Percentiles rank a stretch among this genome's conserved stretches.
Evolutionary conservation across 192 early-diverging fungal species (phyloP).

Genomic region (Phycomyces nitens): DNA sequence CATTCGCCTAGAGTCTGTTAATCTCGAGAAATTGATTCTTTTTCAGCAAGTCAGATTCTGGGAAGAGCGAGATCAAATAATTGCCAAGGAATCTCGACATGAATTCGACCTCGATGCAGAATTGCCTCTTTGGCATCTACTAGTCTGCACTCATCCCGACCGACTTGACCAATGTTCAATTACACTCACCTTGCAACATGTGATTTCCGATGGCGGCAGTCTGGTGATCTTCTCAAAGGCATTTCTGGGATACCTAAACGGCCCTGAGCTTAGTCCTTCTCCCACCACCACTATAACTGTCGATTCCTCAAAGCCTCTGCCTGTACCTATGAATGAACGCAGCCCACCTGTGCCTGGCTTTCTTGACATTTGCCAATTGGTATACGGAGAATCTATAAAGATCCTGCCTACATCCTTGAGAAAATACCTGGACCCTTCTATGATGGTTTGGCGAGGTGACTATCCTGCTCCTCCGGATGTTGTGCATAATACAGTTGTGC

Average conservation of each 20-base stretch:
- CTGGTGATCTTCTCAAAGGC: conserved; percentile 20
- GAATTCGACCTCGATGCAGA: conserved; percentile 15
- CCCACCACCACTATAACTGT: neutral
- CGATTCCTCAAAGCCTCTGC: neutral
- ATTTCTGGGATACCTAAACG: conserved; percentile 14
- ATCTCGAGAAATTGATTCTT: conserved; percentile 11
- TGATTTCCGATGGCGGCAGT: conserved; percentile 31
- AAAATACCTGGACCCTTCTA: neutral
- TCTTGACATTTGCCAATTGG: conserved; percentile 10
- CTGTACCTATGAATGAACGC: conserved; percentile 12
- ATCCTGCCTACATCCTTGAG: neutral
- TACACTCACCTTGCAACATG: conserved; percentile 15
- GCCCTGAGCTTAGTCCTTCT: too few species aligned
- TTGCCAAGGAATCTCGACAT: conserved; percentile 8
- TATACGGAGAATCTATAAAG: conserved; percentile 12
- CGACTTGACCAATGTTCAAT: conserved; percentile 2
- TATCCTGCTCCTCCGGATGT: conserved; percentile 9
- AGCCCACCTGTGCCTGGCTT: conserved; percentile 5
- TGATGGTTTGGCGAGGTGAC: conserved; percentile 16
- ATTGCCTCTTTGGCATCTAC: conserved; percentile 28
- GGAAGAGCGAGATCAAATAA: neutral
- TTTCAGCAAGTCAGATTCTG: neutral
- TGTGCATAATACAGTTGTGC: conserved; percentile 1
- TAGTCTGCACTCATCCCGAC: conserved; percentile 3
- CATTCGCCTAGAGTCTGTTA: conserved; percentile 9